Percentiles rank a stretch among this genome's conserved stretches.
Conservation (phyloP, 2,329 filamentous ascomycete genomes). For the Xylariaceae sp. region DNA sequence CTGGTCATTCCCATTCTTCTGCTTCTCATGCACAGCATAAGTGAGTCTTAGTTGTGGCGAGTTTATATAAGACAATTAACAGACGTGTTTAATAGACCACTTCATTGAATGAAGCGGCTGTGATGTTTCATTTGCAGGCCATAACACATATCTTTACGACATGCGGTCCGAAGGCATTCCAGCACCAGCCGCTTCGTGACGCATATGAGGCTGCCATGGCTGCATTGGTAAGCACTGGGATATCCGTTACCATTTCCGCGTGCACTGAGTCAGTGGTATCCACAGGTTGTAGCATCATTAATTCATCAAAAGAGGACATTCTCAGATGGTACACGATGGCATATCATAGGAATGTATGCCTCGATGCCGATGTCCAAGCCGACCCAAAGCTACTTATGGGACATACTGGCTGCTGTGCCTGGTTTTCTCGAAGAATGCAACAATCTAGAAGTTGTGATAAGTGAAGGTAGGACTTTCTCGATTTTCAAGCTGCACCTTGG, state of each 20-base stretch:
- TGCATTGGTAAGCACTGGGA: neutral
- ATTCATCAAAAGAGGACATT: conserved; percentile 1
- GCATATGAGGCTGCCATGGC: conserved; percentile 6
- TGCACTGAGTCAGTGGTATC: neutral
- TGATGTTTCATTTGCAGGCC: conserved; percentile 3
- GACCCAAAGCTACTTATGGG: conserved; percentile 5
- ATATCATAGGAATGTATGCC: conserved; percentile 1
- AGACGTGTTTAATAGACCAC: neutral
- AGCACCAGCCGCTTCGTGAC: conserved; percentile 5
- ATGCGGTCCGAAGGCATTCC: conserved; percentile 3
- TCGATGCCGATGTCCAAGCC: neutral
- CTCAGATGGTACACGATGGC: conserved; percentile 2
- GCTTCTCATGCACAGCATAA: conserved; percentile 4
- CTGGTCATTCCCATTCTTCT: neutral
- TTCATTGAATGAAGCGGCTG: neutral
- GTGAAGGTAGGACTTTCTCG: no score
- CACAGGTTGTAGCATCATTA: conserved; percentile 4
- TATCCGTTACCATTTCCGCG: neutral
- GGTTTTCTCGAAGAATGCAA: conserved; percentile 1
- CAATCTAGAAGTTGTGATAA: no score
- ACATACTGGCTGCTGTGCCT: conserved; percentile 4
- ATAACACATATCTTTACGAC: conserved; percentile 1
- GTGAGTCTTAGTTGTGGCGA: neutral
- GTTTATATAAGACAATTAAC: neutral
- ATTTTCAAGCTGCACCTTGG: no score